A percentile compares a stretch with the other conserved stretches of the same genome.
Evolutionary conservation across 2,329 filamentous ascomycete genomes (phyloP).

Genomic region (Cadophora malorum): DNA sequence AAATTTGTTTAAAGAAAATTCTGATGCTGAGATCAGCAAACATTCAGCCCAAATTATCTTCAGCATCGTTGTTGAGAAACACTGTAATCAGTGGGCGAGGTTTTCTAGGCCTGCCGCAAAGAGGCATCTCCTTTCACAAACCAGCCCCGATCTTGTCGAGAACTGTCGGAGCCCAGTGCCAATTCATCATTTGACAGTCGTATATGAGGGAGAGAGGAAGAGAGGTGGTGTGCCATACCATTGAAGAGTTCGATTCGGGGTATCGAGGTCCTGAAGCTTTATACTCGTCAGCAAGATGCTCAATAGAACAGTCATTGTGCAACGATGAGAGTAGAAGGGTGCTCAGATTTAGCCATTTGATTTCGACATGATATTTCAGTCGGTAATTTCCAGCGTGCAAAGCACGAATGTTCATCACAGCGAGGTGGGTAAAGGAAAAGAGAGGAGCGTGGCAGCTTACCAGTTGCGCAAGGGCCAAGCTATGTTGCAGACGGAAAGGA

Average conservation of each 20-base stretch:
- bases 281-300: slow-evolving; percentile 29
- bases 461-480: neutral
- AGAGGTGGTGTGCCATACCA: slow-evolving; percentile 32
- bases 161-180: slow-evolving; percentile 96
- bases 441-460: slow-evolving; percentile 20
- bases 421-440: slow-evolving; percentile 33
- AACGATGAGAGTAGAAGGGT: slow-evolving; percentile 25
- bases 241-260: neutral
- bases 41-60: neutral
- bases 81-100: slow-evolving; percentile 88
- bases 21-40: slow-evolving; percentile 22
- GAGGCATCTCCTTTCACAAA: slow-evolving; percentile 84
- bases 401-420: slow-evolving; percentile 47
- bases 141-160: slow-evolving; percentile 40
- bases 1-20: neutral
- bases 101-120: slow-evolving; percentile 99
- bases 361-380: slow-evolving; percentile 83
- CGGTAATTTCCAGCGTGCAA: slow-evolving; percentile 91
- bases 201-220: slow-evolving; percentile 21
- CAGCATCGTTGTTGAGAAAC: slow-evolving; percentile 20
- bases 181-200: slow-evolving; percentile 71
- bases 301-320: slow-evolving; percentile 19
- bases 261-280: slow-evolving; percentile 19
- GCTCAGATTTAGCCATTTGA: slow-evolving; percentile 87
- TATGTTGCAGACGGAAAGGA: neutral